phyloP scores from a whole-genome alignment of 345 rosid species.

The Eucalyptus virginea region DNA sequence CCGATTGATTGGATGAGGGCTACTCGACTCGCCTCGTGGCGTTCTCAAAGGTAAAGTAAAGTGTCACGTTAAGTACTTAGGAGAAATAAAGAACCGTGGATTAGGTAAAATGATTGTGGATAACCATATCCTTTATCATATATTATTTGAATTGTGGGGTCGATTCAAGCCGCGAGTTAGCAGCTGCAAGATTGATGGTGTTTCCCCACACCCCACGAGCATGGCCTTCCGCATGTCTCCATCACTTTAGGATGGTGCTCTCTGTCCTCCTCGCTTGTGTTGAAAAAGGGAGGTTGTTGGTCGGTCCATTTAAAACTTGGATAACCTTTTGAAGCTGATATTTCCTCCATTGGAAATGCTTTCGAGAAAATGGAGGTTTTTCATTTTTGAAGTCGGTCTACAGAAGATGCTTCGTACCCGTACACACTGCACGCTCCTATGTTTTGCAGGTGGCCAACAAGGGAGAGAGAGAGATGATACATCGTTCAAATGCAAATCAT shows the following conservation, averaged over 20 bases:
- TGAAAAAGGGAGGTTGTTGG: background rate
- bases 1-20: rapidly evolving
- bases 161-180: background rate
- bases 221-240: background rate
- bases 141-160: background rate
- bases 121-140: background rate
- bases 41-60: rapidly evolving
- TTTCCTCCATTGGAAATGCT: background rate
- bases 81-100: background rate
- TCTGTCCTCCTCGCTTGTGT: background rate
- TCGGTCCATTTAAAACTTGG: background rate
- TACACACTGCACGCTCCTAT: background rate
- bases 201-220: background rate
- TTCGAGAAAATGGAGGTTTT: background rate
- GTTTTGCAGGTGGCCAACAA: background rate
- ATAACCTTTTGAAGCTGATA: background rate
- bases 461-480: background rate
- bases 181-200: background rate
- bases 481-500: background rate
- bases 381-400: background rate
- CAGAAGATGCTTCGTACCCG: background rate
- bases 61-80: rapidly evolving
- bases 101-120: background rate
- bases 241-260: background rate
- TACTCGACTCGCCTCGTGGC: rapidly evolving